phyloP scores from a whole-genome alignment of 2,329 filamentous ascomycete species.

The Penicillium psychrosexuale region DNA sequence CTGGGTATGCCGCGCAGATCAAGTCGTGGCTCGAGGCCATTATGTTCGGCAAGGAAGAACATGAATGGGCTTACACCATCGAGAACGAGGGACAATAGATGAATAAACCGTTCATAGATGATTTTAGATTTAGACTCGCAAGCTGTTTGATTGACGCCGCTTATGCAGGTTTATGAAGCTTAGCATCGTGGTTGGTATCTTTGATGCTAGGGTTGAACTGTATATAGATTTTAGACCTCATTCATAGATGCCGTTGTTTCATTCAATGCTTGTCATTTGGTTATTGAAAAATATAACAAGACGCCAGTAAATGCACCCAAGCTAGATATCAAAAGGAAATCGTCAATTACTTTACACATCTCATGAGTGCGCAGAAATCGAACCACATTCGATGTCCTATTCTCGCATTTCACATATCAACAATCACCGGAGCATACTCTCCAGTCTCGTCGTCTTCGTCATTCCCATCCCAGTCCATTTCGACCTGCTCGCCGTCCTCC shows the following conservation, averaged over 20 bases:
- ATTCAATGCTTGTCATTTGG: not conserved
- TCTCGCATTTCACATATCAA: constrained; percentile 45
- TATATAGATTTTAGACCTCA: constrained; percentile 5
- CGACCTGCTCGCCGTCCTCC: constrained; percentile 62
- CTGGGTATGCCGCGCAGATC: constrained; percentile 45
- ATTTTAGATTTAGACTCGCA: not conserved
- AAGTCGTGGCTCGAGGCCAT: constrained; percentile 68
- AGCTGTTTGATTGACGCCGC: not conserved
- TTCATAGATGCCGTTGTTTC: not conserved
- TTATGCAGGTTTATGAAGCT: not conserved
- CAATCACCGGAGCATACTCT: constrained; percentile 61
- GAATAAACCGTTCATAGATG: not conserved
- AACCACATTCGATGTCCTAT: not conserved
- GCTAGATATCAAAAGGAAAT: not conserved
- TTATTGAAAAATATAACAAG: not conserved
- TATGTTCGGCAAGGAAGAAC: constrained; percentile 68
- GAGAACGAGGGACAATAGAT: constrained; percentile 52
- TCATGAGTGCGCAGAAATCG: not conserved
- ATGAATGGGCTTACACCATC: constrained; percentile 68
- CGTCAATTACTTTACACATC: not conserved
- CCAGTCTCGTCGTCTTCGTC: constrained; percentile 64
- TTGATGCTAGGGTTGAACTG: constrained; percentile 3
- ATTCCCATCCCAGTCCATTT: constrained; percentile 58
- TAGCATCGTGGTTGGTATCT: not conserved
- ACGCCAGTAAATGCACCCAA: not conserved